Conservation (phyloP, 208 protist species). For the Kentomonas sorsogonicus region DNA sequence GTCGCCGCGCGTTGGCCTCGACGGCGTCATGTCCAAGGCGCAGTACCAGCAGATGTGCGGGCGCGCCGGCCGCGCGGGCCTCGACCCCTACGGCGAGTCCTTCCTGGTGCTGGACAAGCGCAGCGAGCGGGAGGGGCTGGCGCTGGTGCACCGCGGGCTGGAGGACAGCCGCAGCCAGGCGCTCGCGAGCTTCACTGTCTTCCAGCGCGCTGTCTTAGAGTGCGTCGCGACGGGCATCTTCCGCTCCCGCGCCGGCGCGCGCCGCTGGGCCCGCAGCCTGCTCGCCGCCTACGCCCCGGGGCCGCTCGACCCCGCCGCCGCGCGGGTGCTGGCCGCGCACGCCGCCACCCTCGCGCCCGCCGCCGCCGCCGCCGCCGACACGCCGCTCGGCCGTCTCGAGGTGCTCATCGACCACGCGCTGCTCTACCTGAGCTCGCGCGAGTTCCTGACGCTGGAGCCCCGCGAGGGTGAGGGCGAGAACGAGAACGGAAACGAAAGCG, state of each 20-base stretch:
- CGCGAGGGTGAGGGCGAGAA: neutral
- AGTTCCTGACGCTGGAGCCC: too few relatives aligned
- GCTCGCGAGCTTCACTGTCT: conserved; percentile 27
- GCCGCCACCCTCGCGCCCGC: neutral
- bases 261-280: conserved; percentile 41
- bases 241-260: conserved; percentile 24
- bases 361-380: neutral
- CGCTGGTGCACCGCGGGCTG: conserved; percentile 40
- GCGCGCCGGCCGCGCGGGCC: conserved; percentile 71
- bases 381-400: conserved; percentile 13
- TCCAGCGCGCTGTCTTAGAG: conserved; percentile 69
- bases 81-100: conserved; percentile 81
- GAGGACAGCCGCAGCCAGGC: conserved; percentile 49
- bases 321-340: conserved; percentile 5
- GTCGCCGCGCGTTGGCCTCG: conserved; percentile 60
- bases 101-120: conserved; percentile 55
- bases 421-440: too few relatives aligned
- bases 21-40: conserved; percentile 62
- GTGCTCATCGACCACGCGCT: too few relatives aligned
- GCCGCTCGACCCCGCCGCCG: neutral
- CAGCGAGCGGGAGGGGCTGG: conserved; percentile 34
- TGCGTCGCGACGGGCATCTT: conserved; percentile 74
- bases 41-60: conserved; percentile 84
- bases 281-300: conserved; percentile 24
- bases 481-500: conserved; percentile 1